Percentiles rank a stretch among this genome's conserved stretches.
Evolutionary conservation across 1,284 basidiomycete genomes (phyloP).

Genomic region (Boletus coffeatus): DNA sequence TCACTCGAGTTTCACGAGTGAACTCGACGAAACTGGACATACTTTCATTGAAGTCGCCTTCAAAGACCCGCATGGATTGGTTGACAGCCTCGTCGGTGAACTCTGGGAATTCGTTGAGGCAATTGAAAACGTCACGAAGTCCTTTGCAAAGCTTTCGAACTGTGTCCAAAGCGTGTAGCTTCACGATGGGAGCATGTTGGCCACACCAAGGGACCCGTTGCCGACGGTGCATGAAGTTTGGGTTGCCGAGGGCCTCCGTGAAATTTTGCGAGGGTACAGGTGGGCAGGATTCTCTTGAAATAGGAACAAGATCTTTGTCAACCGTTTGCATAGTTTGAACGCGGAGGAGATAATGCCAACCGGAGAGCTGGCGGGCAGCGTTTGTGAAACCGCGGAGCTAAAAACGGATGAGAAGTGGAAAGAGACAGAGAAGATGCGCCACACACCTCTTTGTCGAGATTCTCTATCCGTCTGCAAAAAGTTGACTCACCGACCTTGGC

Average conservation of each 20-base stretch:
- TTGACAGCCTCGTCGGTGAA: constrained; percentile 53
- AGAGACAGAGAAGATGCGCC: background rate
- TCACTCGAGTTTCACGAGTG: constrained; percentile 1
- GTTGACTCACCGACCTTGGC: background rate
- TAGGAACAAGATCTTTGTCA: constrained; percentile 32
- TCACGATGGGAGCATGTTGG: constrained; percentile 27
- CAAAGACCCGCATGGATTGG: constrained; percentile 44
- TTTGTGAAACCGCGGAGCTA: constrained; percentile 33
- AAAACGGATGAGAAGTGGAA: constrained; percentile 12
- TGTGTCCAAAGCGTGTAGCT: constrained; percentile 28
- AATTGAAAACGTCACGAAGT: constrained; percentile 48
- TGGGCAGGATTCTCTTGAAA: constrained; percentile 33
- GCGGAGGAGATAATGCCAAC: constrained; percentile 34
- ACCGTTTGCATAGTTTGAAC: constrained; percentile 31
- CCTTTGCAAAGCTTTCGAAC: constrained; percentile 41
- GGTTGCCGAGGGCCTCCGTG: constrained; percentile 30
- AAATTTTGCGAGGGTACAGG: constrained; percentile 30
- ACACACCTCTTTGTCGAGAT: constrained; percentile 31
- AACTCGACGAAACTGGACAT: constrained; percentile 4
- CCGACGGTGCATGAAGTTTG: constrained; percentile 33
- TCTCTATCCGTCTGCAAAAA: constrained; percentile 27
- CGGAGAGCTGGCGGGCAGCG: constrained; percentile 29
- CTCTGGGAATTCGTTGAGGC: constrained; percentile 53
- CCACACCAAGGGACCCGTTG: constrained; percentile 30
- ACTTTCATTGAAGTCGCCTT: constrained; percentile 45